phyloP scores from a whole-genome alignment of 2,329 filamentous ascomycete genomes.

The Sordariomycetes sp. region DNA sequence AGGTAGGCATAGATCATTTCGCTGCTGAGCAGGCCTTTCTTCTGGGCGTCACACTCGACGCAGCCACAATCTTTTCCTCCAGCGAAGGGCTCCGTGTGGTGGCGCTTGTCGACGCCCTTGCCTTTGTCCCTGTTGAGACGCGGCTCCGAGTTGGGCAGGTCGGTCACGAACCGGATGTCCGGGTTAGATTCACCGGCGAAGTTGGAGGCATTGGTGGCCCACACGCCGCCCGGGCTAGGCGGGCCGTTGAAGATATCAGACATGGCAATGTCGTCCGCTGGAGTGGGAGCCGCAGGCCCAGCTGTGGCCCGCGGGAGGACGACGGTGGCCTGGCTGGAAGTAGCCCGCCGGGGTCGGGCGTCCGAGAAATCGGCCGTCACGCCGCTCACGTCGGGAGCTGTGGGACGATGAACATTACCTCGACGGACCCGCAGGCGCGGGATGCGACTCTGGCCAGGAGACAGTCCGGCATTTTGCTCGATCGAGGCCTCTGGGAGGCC shows the following conservation, averaged over 20 bases:
- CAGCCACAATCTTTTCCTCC: background rate
- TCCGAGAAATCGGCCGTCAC: too few relatives aligned
- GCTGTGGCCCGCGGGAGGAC: too few relatives aligned
- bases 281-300: background rate
- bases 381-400: background rate
- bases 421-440: background rate
- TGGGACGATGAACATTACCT: background rate
- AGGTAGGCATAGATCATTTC: conserved; percentile 19
- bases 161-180: background rate
- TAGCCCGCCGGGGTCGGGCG: too few relatives aligned
- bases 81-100: background rate
- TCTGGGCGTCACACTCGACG: conserved; percentile 4
- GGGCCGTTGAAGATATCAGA: background rate
- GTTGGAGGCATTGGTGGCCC: background rate
- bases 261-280: background rate
- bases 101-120: background rate
- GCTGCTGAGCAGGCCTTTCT: conserved; percentile 12
- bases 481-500: background rate
- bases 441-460: too few relatives aligned
- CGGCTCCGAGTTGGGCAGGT: background rate
- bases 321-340: too few relatives aligned
- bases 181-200: background rate
- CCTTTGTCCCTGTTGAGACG: background rate
- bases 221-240: background rate
- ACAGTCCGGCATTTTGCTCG: background rate